phyloP scores from a whole-genome alignment of 192 early-diverging fungal species.

The Backusella tarrabulga region DNA sequence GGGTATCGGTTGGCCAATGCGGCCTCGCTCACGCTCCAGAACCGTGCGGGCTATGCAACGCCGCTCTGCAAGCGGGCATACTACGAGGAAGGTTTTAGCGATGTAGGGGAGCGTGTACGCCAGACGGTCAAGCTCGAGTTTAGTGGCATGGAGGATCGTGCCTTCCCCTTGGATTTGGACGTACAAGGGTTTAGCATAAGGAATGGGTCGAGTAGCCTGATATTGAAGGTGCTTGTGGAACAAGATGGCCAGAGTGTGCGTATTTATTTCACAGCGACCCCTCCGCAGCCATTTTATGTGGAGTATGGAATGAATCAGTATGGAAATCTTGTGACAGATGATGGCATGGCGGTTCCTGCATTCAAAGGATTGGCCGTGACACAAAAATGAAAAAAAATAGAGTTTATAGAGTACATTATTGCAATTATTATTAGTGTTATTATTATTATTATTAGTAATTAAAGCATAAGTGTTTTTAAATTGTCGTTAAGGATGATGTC shows the following conservation, averaged over 20 bases:
- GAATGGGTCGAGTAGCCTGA: not conserved
- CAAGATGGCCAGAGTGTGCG: not conserved
- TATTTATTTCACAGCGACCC: not conserved
- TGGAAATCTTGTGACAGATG: constrained; percentile 8
- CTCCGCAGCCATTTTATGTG: not conserved
- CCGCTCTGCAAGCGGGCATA: not conserved
- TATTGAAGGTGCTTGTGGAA: not conserved
- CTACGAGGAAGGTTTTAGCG: not conserved
- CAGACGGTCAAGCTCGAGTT: not conserved
- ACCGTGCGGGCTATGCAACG: not conserved
- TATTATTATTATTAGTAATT: not conserved
- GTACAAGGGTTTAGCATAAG: not conserved
- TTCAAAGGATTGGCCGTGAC: not conserved
- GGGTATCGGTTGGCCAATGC: constrained; percentile 18
- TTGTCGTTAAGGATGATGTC: constrained; percentile 48
- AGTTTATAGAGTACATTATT: not conserved
- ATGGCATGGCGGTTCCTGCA: constrained; percentile 13
- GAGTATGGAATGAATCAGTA: constrained; percentile 8
- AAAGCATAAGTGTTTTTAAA: constrained; percentile 30
- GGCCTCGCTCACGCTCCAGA: not conserved
- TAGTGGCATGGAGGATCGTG: not conserved
- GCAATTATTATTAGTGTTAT: not conserved
- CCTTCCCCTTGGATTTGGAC: not conserved
- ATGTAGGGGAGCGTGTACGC: not conserved
- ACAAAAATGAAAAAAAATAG: not conserved